Evolutionary conservation across 106 monocot genomes (phyloP).

Genomic region (Hemerocallis citrina): DNA sequence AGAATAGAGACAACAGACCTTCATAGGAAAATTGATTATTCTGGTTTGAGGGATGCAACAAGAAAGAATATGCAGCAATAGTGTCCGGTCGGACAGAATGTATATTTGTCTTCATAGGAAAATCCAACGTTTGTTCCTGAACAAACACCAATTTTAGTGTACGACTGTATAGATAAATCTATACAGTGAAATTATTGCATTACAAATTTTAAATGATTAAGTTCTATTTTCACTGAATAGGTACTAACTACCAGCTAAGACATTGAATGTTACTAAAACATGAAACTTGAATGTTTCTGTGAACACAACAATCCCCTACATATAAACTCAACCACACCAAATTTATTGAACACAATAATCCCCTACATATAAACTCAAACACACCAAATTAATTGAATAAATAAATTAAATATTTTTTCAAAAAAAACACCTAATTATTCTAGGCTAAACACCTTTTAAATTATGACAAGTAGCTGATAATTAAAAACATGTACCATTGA

Average conservation of each 20-base stretch:
- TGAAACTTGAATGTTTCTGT: background rate
- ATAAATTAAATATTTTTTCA: no score
- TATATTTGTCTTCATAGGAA: slow-evolving; percentile 17
- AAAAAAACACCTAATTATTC: background rate
- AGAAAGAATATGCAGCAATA: slow-evolving; percentile 24
- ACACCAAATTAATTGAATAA: slow-evolving; percentile 4
- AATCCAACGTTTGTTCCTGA: slow-evolving; percentile 43
- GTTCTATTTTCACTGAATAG: background rate
- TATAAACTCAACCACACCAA: background rate
- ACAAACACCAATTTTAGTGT: slow-evolving; percentile 11
- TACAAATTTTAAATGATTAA: background rate
- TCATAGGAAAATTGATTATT: slow-evolving; percentile 24
- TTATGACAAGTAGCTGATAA: background rate
- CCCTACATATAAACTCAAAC: background rate
- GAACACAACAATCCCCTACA: background rate
- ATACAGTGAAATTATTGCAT: background rate
- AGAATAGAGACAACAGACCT: no score
- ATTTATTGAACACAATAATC: no score
- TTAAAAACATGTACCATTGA: background rate
- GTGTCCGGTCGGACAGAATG: slow-evolving; percentile 11
- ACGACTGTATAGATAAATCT: no score
- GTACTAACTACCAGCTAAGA: background rate
- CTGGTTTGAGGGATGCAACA: slow-evolving; percentile 24
- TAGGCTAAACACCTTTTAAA: background rate
- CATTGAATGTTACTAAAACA: background rate